Percentiles rank a stretch among this genome's conserved stretches.
These are phyloP conservation scores for Candida gigantensis DNA, from an alignment of 1,139 yeast genomes.

Conservation along the genomic window DNA sequence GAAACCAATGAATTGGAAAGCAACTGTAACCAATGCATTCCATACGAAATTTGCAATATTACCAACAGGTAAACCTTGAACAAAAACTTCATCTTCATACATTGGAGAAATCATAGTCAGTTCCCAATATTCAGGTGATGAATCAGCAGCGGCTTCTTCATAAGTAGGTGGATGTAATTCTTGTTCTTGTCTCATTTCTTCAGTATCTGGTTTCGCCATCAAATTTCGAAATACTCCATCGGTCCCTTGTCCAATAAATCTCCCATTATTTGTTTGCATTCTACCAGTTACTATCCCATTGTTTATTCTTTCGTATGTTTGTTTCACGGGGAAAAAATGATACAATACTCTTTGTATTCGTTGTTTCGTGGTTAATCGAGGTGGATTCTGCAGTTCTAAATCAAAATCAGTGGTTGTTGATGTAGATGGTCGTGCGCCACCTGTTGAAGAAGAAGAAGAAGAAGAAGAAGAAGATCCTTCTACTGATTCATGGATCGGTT, in stretches of 20 bases:
- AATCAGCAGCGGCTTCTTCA: conserved; percentile 93
- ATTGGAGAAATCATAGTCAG: conserved; percentile 82
- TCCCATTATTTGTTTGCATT: conserved; percentile 45
- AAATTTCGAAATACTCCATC: conserved; percentile 95
- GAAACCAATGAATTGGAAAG: conserved; percentile 94
- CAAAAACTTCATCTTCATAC: conserved; percentile 83
- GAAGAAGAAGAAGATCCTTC: conserved; percentile 9
- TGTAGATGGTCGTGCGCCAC: conserved; percentile 1
- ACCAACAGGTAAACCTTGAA: conserved; percentile 97
- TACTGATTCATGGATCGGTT: conserved; percentile 2
- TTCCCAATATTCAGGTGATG: conserved; percentile 98
- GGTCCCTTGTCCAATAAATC: conserved; percentile 55
- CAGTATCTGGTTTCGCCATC: conserved; percentile 79
- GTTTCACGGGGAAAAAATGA: conserved; percentile 40
- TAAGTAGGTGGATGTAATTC: conserved; percentile 81
- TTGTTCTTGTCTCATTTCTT: conserved; percentile 36
- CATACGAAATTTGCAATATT: conserved; percentile 82
- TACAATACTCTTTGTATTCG: conserved; percentile 35
- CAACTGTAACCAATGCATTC: conserved; percentile 85
- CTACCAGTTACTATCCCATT: conserved; percentile 48
- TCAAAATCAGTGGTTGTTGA: conserved; percentile 10
- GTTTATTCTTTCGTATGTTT: conserved; percentile 46
- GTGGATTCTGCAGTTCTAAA: conserved; percentile 16
- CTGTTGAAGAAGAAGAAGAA: conserved; percentile 5
- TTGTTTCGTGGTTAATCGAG: conserved; percentile 27